phyloP scores from a whole-genome alignment of 208 protist genomes.

The Crithidia mellificae region DNA sequence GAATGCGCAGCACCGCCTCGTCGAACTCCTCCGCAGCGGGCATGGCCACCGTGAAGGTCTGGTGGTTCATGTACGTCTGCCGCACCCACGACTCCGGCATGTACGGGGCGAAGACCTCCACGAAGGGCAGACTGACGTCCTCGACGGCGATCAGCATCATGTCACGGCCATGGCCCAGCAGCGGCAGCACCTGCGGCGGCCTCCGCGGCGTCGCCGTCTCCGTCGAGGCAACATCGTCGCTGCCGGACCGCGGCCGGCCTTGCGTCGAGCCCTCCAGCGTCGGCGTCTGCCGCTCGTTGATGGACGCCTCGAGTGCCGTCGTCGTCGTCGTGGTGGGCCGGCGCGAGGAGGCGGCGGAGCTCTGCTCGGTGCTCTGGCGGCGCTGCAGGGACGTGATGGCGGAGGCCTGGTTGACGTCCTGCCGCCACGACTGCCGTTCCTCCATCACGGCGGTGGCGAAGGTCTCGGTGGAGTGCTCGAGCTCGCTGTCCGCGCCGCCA shows the following conservation, averaged over 20 bases:
- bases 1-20: slow-evolving; percentile 33
- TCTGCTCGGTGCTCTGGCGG: slow-evolving; percentile 5
- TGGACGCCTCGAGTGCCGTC: not conserved
- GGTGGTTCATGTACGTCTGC: slow-evolving; percentile 39
- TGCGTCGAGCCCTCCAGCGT: not conserved
- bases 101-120: slow-evolving; percentile 41
- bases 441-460: slow-evolving; percentile 26
- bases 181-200: slow-evolving; percentile 17
- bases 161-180: slow-evolving; percentile 43
- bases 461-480: slow-evolving; percentile 14
- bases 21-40: slow-evolving; percentile 43
- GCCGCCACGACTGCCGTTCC: slow-evolving; percentile 23
- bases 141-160: slow-evolving; percentile 50
- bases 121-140: slow-evolving; percentile 52
- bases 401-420: slow-evolving; percentile 23
- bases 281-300: not conserved
- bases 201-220: slow-evolving; percentile 2
- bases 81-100: slow-evolving; percentile 50
- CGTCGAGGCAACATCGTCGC: slow-evolving; percentile 11
- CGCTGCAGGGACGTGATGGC: slow-evolving; percentile 25
- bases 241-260: not conserved
- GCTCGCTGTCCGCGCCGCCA: not conserved
- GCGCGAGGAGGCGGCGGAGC: not conserved
- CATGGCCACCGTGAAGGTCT: slow-evolving; percentile 24
- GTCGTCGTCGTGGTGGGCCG: not conserved